These are phyloP conservation scores for Saccharomyces hybrid DNA, from an alignment of 1,139 yeast genomes.

Conservation along the genomic window DNA sequence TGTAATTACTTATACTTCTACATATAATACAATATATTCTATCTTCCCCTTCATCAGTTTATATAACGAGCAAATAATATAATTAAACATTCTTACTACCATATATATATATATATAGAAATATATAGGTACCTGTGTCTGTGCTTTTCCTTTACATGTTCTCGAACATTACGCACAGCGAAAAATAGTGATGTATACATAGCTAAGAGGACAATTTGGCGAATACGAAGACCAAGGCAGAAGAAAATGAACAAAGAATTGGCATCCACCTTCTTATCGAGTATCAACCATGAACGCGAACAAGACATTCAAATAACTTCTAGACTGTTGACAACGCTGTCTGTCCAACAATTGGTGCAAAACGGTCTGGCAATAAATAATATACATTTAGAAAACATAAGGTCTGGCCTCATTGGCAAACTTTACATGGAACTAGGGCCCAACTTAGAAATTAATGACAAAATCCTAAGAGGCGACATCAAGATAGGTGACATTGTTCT, in stretches of 20 bases:
- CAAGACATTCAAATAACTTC: slow-evolving; percentile 53
- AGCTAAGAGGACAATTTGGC: background rate
- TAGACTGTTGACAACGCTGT: slow-evolving; percentile 40
- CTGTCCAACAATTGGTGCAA: slow-evolving; percentile 58
- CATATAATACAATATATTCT: background rate
- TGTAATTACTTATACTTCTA: slow-evolving; percentile 41
- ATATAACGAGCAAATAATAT: slow-evolving; percentile 1
- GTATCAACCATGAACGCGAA: slow-evolving; percentile 48
- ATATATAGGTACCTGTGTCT: background rate
- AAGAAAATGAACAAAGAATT: slow-evolving; percentile 28
- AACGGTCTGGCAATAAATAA: slow-evolving; percentile 73
- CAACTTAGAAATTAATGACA: slow-evolving; percentile 47
- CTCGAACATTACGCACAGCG: too few relatives aligned
- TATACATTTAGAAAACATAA: slow-evolving; percentile 48
- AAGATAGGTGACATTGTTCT: slow-evolving; percentile 71
- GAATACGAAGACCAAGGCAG: background rate
- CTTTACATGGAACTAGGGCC: slow-evolving; percentile 54
- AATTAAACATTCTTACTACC: background rate
- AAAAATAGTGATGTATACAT: too few relatives aligned
- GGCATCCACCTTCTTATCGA: slow-evolving; percentile 40
- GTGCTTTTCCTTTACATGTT: too few relatives aligned
- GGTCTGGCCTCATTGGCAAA: slow-evolving; percentile 78
- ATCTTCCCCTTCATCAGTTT: background rate
- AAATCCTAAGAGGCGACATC: slow-evolving; percentile 50
- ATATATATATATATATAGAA: background rate